Evolutionary conservation across 371 early-diverging fungal genomes (phyloP), one percentile per base, ranked within the genome.

Genomic region (Rhizopus delemar): DNA sequence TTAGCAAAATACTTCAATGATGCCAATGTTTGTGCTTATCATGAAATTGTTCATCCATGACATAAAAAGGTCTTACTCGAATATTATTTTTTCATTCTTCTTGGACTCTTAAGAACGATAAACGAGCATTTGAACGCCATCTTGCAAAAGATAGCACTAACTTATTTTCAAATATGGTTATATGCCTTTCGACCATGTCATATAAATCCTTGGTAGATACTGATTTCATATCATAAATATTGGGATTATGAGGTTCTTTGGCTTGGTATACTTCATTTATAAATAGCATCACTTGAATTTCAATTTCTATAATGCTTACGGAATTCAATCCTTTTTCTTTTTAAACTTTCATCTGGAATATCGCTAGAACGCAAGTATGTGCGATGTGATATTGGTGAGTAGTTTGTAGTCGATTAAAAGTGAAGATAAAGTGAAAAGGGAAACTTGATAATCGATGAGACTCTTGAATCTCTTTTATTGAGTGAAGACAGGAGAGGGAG

Each of bases 1-100:
- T 59, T 46, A 59, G 46, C 46, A 39, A 38, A 48, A 48, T 48
- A 48, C 46, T 60, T 53, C 31, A 46, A 53, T 53, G 38, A 28
- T 43, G n/a, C 38, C 58, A 57, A 57, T 45, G 4, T 46, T 46
- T 59, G 51, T 41, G 36, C 41, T 53, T 59, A 53, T 45, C 41
- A 11, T 53, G 29, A 22, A 52, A 59, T 16, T 34, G 32, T 22
- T 59, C 57, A 16, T 51, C 52, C 52, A 59, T 15, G 45, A 51
- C 22, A 59, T 48, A 3, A 46, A 35, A 33, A 57, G 16, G 33
- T 50, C 33, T 57, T 57, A 31, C 3, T 9, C 13, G 2, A 28
- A 29, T 54, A 45, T 43, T 54, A 8, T 16, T 32, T 8, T 16
- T 49, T 58, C 39, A 35, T 58, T 58, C 33, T 51, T 51, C 51